phyloP scores from a whole-genome alignment of 106 monocot genomes.

The Dendrobium catenatum region DNA sequence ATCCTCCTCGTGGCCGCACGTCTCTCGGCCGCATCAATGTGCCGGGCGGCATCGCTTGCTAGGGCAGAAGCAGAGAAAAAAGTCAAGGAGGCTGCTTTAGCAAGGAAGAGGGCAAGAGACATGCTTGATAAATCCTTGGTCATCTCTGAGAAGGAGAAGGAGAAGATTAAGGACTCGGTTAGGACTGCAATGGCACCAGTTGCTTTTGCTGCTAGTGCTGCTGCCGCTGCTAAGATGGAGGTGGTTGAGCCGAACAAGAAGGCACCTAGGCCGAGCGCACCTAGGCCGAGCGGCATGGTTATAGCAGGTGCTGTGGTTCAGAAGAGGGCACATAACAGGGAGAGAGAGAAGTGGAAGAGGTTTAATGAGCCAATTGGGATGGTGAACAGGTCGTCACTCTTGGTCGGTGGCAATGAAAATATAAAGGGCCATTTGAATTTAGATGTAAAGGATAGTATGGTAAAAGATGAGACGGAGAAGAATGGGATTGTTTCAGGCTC shows the following conservation, averaged over 20 bases:
- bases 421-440: neutral
- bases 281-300: neutral
- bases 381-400: neutral
- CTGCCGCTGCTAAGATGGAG: neutral
- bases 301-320: neutral
- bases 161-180: neutral
- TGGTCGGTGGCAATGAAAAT: neutral
- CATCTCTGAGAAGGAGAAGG: constrained; percentile 22
- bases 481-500: neutral
- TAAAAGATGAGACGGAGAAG: constrained; percentile 3
- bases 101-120: constrained; percentile 65
- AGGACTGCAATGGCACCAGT: neutral
- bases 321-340: constrained; percentile 19
- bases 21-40: constrained; percentile 46
- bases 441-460: neutral
- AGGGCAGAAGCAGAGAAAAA: constrained; percentile 55
- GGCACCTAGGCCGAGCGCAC: neutral
- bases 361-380: constrained; percentile 18
- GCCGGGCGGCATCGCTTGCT: constrained; percentile 18
- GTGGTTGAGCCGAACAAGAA: constrained; percentile 12
- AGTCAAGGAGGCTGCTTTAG: constrained; percentile 46
- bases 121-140: constrained; percentile 34
- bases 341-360: constrained; percentile 35
- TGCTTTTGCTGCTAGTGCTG: neutral
- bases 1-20: constrained; percentile 39